Evolutionary conservation across 257 asterid genomes (phyloP), one percentile per base, ranked within the genome.

Genomic region (Striga asiatica): DNA sequence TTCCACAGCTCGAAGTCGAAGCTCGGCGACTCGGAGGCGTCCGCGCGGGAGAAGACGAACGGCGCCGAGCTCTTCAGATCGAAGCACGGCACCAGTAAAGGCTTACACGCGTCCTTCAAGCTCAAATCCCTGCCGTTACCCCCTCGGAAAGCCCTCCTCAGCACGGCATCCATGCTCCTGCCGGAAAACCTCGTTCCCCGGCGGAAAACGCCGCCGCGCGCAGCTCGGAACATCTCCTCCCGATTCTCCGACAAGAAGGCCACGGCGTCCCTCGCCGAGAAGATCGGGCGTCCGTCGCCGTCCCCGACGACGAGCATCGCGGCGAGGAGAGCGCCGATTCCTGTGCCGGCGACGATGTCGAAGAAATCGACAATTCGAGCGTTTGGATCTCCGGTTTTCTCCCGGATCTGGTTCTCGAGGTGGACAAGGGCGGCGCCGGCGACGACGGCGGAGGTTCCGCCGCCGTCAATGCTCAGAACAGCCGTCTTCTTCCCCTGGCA

Each of bases 41-140:
- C 98, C 71, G 98, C 96, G 5, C 96, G 79, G 0, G 98, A 91
- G 84, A 91, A 91, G 0, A 91, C 94, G 53, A 91, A 87, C 58
- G 96, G 98, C 66, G 96, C 96, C 5, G 89, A 70, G 65, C 85
- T 87, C 61, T 76, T 77, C 57, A 84, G 67, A 49, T 91, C 98
- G 65, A 76, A 91, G 68, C 98, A 91, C 0, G 98, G 96, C 0
- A 91, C 77, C 5, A 91, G 83, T 0, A 87, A 62, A 38, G 96
- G 96, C 81, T 84, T 91, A 50, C 94, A 82, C 70, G 96, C 77
- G 64, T 91, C 95, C 78, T 70, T 91, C 19, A 91, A 57, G 1
- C 92, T 83, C 56, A 91, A 45, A 2, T 55, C 68, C 74, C 42
- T 72, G 0, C 94, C 94, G 57, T 72, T 84, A 16, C n/a, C 11